These are phyloP conservation scores for Gnomoniopsis sp. DNA, from an alignment of 2,329 filamentous ascomycete genomes.

Conservation along the genomic window DNA sequence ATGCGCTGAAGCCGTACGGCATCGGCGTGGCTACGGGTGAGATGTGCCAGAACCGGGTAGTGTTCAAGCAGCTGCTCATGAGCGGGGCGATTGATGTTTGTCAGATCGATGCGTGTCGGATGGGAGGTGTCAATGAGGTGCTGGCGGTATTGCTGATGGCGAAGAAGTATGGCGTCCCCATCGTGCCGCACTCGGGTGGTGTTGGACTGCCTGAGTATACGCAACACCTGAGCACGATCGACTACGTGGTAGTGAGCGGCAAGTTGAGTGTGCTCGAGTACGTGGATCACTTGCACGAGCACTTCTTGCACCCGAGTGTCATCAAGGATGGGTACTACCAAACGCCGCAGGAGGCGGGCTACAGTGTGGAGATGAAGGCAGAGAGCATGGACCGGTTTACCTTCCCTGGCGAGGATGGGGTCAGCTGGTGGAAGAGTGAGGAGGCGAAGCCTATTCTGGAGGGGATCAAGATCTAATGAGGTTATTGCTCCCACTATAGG, in stretches of 20 bases:
- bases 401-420: constrained; percentile 72
- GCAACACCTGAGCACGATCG: constrained; percentile 86
- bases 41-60: constrained; percentile 92
- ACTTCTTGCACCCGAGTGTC: constrained; percentile 77
- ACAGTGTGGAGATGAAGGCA: constrained; percentile 90
- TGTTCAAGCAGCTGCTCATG: constrained; percentile 88
- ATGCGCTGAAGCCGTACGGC: constrained; percentile 69
- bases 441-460: constrained; percentile 75
- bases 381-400: constrained; percentile 78
- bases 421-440: constrained; percentile 82
- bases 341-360: constrained; percentile 78
- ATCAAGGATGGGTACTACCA: constrained; percentile 86
- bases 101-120: constrained; percentile 85
- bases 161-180: constrained; percentile 72
- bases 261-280: constrained; percentile 84
- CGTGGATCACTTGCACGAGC: constrained; percentile 90
- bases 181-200: constrained; percentile 86
- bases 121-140: constrained; percentile 89
- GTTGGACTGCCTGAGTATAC: constrained; percentile 93
- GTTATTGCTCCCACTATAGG: not conserved
- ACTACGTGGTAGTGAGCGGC: constrained; percentile 83
- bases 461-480: constrained; percentile 49
- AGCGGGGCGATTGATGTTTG: constrained; percentile 80
- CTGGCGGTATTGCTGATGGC: constrained; percentile 87
- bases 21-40: constrained; percentile 89